Percentiles rank a stretch among this genome's conserved stretches.
Conservation (phyloP, 441 rosid genomes). For the Raphanus hybrid region DNA sequence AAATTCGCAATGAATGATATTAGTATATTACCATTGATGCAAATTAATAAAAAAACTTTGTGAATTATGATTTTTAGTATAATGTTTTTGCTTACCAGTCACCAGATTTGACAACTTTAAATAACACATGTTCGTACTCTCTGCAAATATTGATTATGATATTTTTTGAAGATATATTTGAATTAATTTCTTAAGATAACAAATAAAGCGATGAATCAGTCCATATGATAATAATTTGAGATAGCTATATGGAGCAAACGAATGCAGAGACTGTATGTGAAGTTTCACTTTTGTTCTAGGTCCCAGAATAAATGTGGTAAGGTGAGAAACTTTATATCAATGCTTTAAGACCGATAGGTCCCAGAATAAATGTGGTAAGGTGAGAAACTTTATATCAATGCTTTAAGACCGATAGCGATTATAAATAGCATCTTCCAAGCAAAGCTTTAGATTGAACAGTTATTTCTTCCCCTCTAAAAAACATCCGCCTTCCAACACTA, state of each 20-base stretch:
- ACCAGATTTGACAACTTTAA: background rate
- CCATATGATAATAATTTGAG: conserved; percentile 43
- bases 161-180: conserved; percentile 27
- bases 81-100: background rate
- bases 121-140: conserved; percentile 31
- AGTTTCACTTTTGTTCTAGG: conserved; percentile 42
- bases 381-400: too few relatives aligned
- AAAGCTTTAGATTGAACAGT: too few relatives aligned
- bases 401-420: too few relatives aligned
- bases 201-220: conserved; percentile 42
- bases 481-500: too few relatives aligned
- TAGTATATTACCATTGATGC: too few relatives aligned
- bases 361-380: too few relatives aligned
- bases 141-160: conserved; percentile 25
- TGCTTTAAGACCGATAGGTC: too few relatives aligned
- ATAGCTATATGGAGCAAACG: conserved; percentile 36
- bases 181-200: conserved; percentile 30
- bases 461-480: too few relatives aligned
- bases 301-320: conserved; percentile 43
- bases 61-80: background rate
- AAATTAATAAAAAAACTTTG: conserved; percentile 6
- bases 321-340: conserved; percentile 39
- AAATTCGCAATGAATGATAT: too few relatives aligned
- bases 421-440: too few relatives aligned
- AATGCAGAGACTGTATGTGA: conserved; percentile 36